These are phyloP conservation scores for Fusarium sp. DNA, from an alignment of 2,329 filamentous ascomycete species.

Conservation along the genomic window DNA sequence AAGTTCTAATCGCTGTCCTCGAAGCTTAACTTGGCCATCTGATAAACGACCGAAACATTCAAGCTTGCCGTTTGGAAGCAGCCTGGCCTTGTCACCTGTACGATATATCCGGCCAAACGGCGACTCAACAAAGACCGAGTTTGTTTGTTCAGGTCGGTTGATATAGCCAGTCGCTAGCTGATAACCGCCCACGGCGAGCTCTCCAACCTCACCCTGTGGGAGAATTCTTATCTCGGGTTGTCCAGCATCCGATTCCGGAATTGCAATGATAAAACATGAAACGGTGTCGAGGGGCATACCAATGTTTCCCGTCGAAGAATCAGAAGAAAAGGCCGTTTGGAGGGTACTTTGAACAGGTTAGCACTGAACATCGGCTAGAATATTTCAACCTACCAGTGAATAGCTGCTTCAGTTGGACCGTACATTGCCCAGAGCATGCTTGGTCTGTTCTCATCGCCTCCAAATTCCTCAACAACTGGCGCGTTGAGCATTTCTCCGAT, in stretches of 20 bases:
- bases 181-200: constrained; percentile 82
- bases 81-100: constrained; percentile 84
- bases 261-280: constrained; percentile 76
- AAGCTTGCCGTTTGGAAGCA: constrained; percentile 75
- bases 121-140: constrained; percentile 75
- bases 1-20: constrained; percentile 85
- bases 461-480: constrained; percentile 83
- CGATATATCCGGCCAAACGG: constrained; percentile 79
- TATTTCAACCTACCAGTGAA: constrained; percentile 72
- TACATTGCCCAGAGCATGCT: constrained; percentile 93
- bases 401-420: constrained; percentile 90
- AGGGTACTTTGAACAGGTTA: constrained; percentile 67
- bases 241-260: constrained; percentile 47
- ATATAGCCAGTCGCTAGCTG: constrained; percentile 86
- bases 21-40: constrained; percentile 85
- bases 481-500: constrained; percentile 94
- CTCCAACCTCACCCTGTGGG: constrained; percentile 75
- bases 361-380: neutral
- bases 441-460: constrained; percentile 61
- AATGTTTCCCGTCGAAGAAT: constrained; percentile 74
- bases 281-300: constrained; percentile 85
- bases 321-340: constrained; percentile 69
- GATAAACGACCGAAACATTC: constrained; percentile 86
- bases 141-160: constrained; percentile 82
- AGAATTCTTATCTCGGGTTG: constrained; percentile 63